Evolutionary conservation across 331 rosid species (phyloP).

Genomic region (Pyrus hybrid): DNA sequence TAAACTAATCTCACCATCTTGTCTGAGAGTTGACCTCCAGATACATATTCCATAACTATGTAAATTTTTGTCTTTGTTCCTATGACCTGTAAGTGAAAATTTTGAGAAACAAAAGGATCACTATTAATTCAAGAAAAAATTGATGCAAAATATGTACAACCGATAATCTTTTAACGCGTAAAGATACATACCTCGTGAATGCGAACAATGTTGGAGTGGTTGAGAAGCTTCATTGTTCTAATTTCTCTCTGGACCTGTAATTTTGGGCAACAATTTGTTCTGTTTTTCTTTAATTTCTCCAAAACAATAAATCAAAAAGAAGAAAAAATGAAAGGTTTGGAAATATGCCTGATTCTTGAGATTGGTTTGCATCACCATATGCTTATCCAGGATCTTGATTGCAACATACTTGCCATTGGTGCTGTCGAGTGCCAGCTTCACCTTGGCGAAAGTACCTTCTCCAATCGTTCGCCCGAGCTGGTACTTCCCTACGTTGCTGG

Average conservation of each 20-base stretch:
- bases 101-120: background rate
- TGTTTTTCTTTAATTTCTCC: background rate
- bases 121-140: background rate
- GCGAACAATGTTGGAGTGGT: constrained; percentile 68
- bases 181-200: constrained; percentile 50
- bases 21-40: constrained; percentile 69
- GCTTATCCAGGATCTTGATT: constrained; percentile 61
- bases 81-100: constrained; percentile 17
- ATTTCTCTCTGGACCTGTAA: constrained; percentile 82
- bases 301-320: background rate
- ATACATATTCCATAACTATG: constrained; percentile 62
- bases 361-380: constrained; percentile 49
- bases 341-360: constrained; percentile 55
- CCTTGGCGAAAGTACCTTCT: constrained; percentile 82
- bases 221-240: constrained; percentile 67
- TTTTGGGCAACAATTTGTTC: background rate
- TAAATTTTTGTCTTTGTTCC: constrained; percentile 68
- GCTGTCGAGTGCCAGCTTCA: constrained; percentile 44
- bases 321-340: background rate
- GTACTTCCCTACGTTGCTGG: constrained; percentile 47
- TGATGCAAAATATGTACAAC: background rate
- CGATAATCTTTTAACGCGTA: background rate
- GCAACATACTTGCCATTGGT: constrained; percentile 51
- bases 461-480: constrained; percentile 57
- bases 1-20: constrained; percentile 47